Base-by-base conservation (phyloP, 176 grass and related monocot genomes). In the Carex parvula region DNA sequence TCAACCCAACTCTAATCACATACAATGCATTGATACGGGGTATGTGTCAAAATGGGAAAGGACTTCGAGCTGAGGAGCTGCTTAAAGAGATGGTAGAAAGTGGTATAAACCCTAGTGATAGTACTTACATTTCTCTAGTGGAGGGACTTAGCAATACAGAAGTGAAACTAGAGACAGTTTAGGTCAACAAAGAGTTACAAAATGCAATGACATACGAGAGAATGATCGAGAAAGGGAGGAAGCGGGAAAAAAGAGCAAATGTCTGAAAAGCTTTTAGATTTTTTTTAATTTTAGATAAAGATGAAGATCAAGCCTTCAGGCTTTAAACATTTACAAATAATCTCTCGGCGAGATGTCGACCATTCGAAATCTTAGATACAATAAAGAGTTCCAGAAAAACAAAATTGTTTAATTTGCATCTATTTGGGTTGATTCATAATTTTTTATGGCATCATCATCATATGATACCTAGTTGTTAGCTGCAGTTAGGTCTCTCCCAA, bases 31-130 rank as follows among this genome's bases (percentile, higher is more conserved):
- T 94, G 83, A 94, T 94, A 80, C 65, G 75, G 56, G 89, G 89
- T 16, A 55, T 91, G 60, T 90, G 87, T 73, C 90, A 94, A 80
- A 90, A 77, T 55, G 89, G 89, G 65, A 84, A 91, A 29, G 92
- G 89, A 65, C 79, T 86, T 22, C 82, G 82, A 1, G 90, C 85
- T 0, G 89, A 94, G 85, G 57, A 86, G 71, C 33, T 94, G 85
- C 35, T 94, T 30, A 94, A 94, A 88, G 92, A 94, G 90, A 94
- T 91, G 89, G 89, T 94, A 30, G 61, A 67, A 21, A 90, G 87
- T 64, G 92, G 87, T 60, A 89, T 91, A 81, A 88, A 85, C 79
- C 92, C 87, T 42, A 81, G 90, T 65, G 89, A 94, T 58, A 88
- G 67, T 64, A 91, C 85, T 2, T 94, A 94, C 65, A 94, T 94